Evolutionary conservation across 2,329 filamentous ascomycete genomes (phyloP).

Genomic region (Aspergillus pseudoterreus): DNA sequence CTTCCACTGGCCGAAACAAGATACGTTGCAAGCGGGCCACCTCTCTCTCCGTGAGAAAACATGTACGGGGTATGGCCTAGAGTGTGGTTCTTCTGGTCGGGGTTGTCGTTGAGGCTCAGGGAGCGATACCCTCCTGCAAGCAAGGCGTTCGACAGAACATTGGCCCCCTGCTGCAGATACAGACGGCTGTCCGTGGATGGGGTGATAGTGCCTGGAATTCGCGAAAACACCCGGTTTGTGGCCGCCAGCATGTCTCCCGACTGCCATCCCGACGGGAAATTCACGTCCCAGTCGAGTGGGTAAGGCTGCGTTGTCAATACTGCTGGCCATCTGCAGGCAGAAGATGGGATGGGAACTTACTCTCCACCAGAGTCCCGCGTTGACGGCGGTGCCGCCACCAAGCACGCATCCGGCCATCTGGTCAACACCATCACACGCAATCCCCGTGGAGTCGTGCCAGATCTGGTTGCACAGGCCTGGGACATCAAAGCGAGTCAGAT

Average conservation of each 20-base stretch:
- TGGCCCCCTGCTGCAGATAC: constrained; percentile 5
- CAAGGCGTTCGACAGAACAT: constrained; percentile 1
- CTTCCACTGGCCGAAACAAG: constrained; percentile 5
- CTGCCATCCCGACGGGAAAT: constrained; percentile 7
- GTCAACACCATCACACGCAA: constrained; percentile 61
- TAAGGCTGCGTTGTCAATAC: constrained; percentile 4
- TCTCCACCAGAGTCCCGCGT: constrained; percentile 8
- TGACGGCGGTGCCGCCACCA: constrained; percentile 46
- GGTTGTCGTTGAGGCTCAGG: constrained; percentile 1
- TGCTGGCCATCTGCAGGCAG: not conserved
- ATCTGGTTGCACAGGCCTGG: constrained; percentile 70
- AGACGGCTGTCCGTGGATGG: constrained; percentile 5
- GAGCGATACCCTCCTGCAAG: constrained; percentile 1
- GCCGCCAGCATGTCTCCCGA: constrained; percentile 5
- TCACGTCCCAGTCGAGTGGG: constrained; percentile 5
- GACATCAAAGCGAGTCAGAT: constrained; percentile 67
- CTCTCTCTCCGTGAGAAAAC: constrained; percentile 9
- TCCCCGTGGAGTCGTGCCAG: constrained; percentile 56
- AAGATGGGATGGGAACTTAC: not conserved
- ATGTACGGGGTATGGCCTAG: constrained; percentile 7
- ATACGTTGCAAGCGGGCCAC: constrained; percentile 8
- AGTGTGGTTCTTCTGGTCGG: constrained; percentile 4
- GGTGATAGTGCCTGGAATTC: constrained; percentile 5
- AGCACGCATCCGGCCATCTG: constrained; percentile 70
- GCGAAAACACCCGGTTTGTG: constrained; percentile 5